Base-by-base conservation (phyloP, 2,329 filamentous ascomycete genomes). In the Scedosporium aurantiacum region DNA sequence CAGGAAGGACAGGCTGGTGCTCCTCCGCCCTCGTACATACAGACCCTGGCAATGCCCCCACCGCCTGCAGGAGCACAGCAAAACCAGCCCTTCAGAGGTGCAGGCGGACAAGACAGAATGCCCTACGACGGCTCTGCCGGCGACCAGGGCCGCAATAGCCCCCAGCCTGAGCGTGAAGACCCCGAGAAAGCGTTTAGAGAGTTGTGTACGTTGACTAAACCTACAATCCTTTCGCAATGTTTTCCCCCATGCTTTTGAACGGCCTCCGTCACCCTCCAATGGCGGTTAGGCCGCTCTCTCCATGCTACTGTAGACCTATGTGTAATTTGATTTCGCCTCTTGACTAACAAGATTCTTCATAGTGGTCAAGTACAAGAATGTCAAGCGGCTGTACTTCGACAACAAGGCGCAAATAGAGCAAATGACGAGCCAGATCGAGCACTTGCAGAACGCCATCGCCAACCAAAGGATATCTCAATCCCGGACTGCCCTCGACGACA, bases 311-410 rank as follows among this genome's bases (percentile, higher is more conserved):
- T 60, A 59, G 41, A 63, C 45, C 37, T 41, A 7, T 3, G 27
- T 14, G 27, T 27, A 18, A 21, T 41, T 41, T 23, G 45, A 57
- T 18, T 56, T 61, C 40, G 41, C 68, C 75, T 23, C 70, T 72
- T 65, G 73, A 72, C 63, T 70, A 75, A 77, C 67, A 76, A 75
- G 68, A 68, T 43, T 61, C 23, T 14, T 43, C 32, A 32, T 55
- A 96, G 92, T 94, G 70, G 85, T 85, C 66, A 99, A 99, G 77
- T 99, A 99, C 73, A 95, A 95, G 73, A 96, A 97, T 71, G 93
- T 99, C 62, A 99, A 99, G 78, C 87, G 91, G 61, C 89, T 97
- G 68, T 99, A 97, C 72, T 97, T 97, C 72, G 94, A 97, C 65
- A 91, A 93, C 70, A 94, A 96, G 71, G 82, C 86, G 16, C 92